A percentile compares a stretch with the other conserved stretches of the same genome.
Conservation (phyloP, 1,139 yeast species). For the Taphrina deformans region DNA sequence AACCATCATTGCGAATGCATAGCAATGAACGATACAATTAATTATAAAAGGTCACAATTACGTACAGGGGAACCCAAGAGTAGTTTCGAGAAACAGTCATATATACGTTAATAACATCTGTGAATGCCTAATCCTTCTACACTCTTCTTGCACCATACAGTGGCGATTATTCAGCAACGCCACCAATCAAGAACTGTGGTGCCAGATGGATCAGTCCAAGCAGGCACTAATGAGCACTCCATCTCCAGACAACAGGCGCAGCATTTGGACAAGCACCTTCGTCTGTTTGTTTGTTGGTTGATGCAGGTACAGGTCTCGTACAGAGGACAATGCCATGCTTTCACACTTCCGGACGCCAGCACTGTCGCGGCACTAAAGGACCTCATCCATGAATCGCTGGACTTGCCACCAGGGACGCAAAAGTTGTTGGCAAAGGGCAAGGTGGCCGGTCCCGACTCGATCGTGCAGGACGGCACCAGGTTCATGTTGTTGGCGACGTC, state of each 20-base stretch:
- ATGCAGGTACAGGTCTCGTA: slow-evolving; percentile 7
- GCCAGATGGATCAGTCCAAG: not conserved
- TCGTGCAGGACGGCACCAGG: not conserved
- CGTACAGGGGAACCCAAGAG: not conserved
- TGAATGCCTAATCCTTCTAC: not conserved
- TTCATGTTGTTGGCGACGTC: slow-evolving; percentile 27
- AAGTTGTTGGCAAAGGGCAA: slow-evolving; percentile 62
- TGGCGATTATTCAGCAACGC: not conserved
- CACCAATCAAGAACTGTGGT: not conserved
- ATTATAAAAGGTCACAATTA: not conserved
- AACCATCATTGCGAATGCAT: not conserved
- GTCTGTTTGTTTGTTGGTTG: no score
- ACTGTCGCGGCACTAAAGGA: slow-evolving; percentile 6
- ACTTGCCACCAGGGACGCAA: not conserved
- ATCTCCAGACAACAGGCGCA: no score
- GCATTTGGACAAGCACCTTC: no score
- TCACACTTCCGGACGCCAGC: not conserved
- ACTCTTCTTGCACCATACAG: not conserved
- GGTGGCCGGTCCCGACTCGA: slow-evolving; percentile 11
- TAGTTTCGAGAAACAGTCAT: not conserved
- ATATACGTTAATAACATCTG: not conserved
- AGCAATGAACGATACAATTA: not conserved
- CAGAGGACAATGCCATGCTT: not conserved
- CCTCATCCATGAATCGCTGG: not conserved
- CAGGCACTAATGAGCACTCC: no score